Evolutionary conservation across 2,329 filamentous ascomycete species (phyloP).

Genomic region (Stagonosporopsis rhizophila): DNA sequence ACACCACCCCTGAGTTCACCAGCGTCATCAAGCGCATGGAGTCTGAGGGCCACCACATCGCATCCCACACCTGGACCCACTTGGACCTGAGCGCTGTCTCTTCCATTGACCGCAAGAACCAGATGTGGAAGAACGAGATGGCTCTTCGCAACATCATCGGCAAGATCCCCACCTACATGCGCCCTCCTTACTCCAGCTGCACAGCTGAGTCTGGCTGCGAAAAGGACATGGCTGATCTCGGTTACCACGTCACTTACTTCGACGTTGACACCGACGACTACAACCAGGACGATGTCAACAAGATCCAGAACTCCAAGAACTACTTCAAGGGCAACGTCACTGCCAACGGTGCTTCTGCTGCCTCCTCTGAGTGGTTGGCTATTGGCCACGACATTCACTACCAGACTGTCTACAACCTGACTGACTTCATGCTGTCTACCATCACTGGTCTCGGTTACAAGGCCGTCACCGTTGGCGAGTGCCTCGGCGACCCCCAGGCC

Average conservation of each 20-base stretch:
- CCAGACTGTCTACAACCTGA: constrained; percentile 55
- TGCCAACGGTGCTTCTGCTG: constrained; percentile 30
- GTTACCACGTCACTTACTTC: constrained; percentile 68
- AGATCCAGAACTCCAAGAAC: constrained; percentile 62
- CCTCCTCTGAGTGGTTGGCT: constrained; percentile 54
- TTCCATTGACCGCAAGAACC: constrained; percentile 53
- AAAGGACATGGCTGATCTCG: constrained; percentile 53
- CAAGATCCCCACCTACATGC: constrained; percentile 63
- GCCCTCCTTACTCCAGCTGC: constrained; percentile 58
- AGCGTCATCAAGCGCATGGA: constrained; percentile 64
- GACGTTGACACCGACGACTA: constrained; percentile 69
- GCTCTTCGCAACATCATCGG: constrained; percentile 63
- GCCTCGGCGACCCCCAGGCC: constrained; percentile 52
- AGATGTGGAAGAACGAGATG: constrained; percentile 63
- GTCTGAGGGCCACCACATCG: constrained; percentile 66
- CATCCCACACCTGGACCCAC: constrained; percentile 65
- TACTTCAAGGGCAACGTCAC: constrained; percentile 59
- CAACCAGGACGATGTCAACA: constrained; percentile 58
- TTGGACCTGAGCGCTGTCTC: constrained; percentile 56
- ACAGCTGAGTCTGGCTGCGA: constrained; percentile 51
- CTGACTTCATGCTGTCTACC: constrained; percentile 54
- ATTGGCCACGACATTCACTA: constrained; percentile 61
- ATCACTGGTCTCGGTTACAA: constrained; percentile 51
- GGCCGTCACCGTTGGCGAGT: constrained; percentile 57
- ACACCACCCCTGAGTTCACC: constrained; percentile 56